Evolutionary conservation across 2,329 filamentous ascomycete species (phyloP).

Genomic region (Uncinocarpus reesii): DNA sequence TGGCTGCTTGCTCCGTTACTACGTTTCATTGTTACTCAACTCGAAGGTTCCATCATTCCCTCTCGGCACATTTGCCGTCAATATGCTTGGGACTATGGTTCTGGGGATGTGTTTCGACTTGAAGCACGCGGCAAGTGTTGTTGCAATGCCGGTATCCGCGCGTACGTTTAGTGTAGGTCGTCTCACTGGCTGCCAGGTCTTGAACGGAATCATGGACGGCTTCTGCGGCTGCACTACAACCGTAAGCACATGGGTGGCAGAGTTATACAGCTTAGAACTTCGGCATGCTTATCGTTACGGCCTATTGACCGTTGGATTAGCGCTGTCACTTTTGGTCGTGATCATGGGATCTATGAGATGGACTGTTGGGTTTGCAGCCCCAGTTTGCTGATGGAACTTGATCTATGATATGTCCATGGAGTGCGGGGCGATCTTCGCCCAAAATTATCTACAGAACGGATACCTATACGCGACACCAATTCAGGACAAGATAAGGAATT

Average conservation of each 20-base stretch:
- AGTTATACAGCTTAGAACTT: constrained; percentile 46
- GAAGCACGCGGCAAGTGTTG: constrained; percentile 50
- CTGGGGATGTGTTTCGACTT: constrained; percentile 70
- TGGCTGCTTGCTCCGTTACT: constrained; percentile 67
- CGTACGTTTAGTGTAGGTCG: constrained; percentile 32
- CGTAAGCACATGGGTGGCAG: constrained; percentile 56
- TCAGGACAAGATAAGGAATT: too few relatives aligned
- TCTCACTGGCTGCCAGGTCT: constrained; percentile 52
- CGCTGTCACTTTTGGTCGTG: constrained; percentile 41
- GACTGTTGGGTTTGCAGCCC: constrained; percentile 34
- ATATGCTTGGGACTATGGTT: constrained; percentile 64
- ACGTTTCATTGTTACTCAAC: constrained; percentile 62
- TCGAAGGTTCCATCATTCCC: constrained; percentile 58
- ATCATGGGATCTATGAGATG: constrained; percentile 50
- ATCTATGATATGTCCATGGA: neutral
- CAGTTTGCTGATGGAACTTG: constrained; percentile 23
- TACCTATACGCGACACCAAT: too few relatives aligned
- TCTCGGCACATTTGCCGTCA: constrained; percentile 74
- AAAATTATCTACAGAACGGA: neutral
- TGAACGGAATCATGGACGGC: constrained; percentile 57
- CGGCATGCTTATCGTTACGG: constrained; percentile 55
- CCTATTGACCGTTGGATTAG: constrained; percentile 38
- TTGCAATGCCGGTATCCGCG: constrained; percentile 29
- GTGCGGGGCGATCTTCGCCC: neutral
- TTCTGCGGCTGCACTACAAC: constrained; percentile 59